phyloP scores from a whole-genome alignment of 2,329 filamentous ascomycete species.

The Monilinia fructigena region DNA sequence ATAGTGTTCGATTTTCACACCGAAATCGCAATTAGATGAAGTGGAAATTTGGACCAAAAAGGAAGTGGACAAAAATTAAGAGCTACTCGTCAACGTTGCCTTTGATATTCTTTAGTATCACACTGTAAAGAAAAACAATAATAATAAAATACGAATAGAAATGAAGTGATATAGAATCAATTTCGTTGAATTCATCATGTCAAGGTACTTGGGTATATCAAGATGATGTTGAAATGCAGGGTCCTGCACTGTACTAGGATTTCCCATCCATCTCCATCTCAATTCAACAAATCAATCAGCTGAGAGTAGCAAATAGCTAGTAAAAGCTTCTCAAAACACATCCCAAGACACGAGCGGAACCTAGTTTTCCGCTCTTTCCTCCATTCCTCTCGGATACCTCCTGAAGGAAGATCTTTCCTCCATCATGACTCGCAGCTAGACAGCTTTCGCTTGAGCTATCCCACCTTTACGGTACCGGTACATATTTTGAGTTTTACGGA shows the following conservation, averaged over 20 bases:
- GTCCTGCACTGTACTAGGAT: conserved; percentile 11
- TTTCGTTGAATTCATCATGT: no score
- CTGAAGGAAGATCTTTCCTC: background rate
- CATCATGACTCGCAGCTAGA: background rate
- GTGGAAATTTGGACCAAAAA: background rate
- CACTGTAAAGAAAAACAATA: no score
- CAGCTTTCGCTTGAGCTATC: background rate
- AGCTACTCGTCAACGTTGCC: no score
- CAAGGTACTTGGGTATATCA: no score
- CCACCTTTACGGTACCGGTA: conserved; percentile 1
- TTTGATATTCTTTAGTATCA: no score
- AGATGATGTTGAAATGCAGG: background rate
- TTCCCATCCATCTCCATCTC: background rate
- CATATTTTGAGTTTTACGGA: background rate
- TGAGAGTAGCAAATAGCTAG: no score
- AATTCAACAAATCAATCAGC: background rate
- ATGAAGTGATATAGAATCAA: no score
- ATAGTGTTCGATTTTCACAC: background rate
- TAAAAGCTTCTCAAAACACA: background rate
- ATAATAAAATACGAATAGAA: no score
- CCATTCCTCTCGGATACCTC: background rate
- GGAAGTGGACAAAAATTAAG: no score
- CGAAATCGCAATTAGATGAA: background rate
- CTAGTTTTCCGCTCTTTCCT: background rate
- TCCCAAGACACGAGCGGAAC: background rate